Conservation (phyloP, 2,329 filamentous ascomycete genomes). For the Fusarium compactum region DNA sequence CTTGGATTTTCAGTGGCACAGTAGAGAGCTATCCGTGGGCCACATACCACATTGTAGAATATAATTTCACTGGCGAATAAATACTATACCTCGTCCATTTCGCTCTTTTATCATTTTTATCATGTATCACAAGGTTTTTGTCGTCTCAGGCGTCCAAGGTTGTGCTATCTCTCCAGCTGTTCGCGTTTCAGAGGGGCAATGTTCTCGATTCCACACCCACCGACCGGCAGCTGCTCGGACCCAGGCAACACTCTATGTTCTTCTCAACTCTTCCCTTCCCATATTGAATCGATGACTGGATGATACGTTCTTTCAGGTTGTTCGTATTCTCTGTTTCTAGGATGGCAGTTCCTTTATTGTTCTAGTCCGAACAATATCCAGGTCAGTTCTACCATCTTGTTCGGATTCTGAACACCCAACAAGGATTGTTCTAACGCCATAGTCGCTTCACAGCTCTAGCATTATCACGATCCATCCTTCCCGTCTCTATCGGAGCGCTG, state of each 20-base stretch:
- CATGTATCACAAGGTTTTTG: not conserved
- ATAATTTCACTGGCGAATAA: not conserved
- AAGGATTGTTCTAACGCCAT: constrained; percentile 1
- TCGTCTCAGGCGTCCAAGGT: not conserved
- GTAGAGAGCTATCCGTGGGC: not conserved
- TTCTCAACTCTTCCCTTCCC: not conserved
- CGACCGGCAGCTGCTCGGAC: not conserved
- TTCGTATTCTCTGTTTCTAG: not conserved
- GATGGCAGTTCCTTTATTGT: not conserved
- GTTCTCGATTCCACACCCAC: not conserved
- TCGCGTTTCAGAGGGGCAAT: not conserved
- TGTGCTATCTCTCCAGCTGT: not conserved
- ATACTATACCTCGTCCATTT: not conserved
- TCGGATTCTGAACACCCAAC: constrained; percentile 11
- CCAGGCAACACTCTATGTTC: not conserved
- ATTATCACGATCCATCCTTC: not conserved
- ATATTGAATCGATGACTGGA: not conserved
- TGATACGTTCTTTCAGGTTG: not conserved
- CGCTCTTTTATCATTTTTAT: not conserved
- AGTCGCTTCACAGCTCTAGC: not conserved
- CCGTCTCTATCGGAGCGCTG: not conserved
- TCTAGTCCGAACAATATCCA: constrained; percentile 8
- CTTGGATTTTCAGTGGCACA: not conserved
- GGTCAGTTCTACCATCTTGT: constrained; percentile 13
- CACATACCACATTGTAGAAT: not conserved